Evolutionary conservation across 805 yeast genomes (phyloP), one percentile per base, ranked within the genome.

Genomic region (Helenozyma rhizophorensis): DNA sequence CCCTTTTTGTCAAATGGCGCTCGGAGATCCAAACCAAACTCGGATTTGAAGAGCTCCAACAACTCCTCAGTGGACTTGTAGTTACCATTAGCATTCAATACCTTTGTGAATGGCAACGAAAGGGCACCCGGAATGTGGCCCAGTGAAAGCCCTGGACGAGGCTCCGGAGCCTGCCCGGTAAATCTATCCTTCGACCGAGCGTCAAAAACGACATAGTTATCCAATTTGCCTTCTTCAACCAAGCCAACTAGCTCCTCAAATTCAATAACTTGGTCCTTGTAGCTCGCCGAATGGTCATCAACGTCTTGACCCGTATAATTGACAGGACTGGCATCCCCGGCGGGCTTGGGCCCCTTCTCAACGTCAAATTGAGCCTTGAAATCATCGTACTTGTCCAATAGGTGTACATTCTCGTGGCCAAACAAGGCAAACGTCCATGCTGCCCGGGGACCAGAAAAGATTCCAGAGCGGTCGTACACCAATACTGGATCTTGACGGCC

Each of bases 101-200:
- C 72, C 19, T 73, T 77, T 5, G 63, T 43, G 51, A 84, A 89
- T 11, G 97, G 96, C 21, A 89, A 59, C 14, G 86, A 81, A 25
- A 72, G 69, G 0, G 95, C 74, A 9, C 86, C 83, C 1, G 94
- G 90, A 16, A 88, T 73, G 58, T 93, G 98, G 0, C 98, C 98
- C 3, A 94, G 80, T 2, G 90, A 66, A 25, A 90, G 60, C 0
- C 90, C 97, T 1, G 87, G 76, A 48, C 98, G 72, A 33, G 96
- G 96, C 60, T 93, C 98, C 2, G 93, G 86, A 2, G 71, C 83
- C 14, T 63, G 66, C 9, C 97, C 97, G 0, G 82, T 68, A 59
- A 80, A 90, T 39, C 97, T 69, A 2, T 72, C 83, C 4, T 52
- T 53, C 0, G 95, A 70, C 48, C 98, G 76, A 0, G 97, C 97